These are phyloP conservation scores for Russula brevipes DNA, from an alignment of 768 basidiomycete species.

Conservation along the genomic window DNA sequence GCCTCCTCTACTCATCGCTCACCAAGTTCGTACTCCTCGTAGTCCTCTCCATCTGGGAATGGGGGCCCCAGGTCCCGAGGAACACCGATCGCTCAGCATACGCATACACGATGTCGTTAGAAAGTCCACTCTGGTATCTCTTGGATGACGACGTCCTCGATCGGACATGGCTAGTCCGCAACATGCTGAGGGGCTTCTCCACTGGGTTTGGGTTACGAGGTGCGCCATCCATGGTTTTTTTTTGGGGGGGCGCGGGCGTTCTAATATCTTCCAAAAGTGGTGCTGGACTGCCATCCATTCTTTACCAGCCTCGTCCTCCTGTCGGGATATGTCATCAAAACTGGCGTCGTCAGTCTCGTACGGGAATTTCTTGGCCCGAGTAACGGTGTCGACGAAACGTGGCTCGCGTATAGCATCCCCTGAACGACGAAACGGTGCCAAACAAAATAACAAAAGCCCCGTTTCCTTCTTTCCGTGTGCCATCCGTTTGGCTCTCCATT, in stretches of 20 bases:
- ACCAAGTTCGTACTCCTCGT: background rate
- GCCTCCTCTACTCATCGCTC: conserved; percentile 62
- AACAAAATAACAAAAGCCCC: no score
- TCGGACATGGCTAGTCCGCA: conserved; percentile 79
- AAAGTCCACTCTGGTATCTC: conserved; percentile 43
- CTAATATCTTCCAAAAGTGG: conserved; percentile 45
- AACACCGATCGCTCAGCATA: conserved; percentile 17
- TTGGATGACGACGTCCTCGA: conserved; percentile 72
- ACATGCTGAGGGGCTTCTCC: conserved; percentile 80
- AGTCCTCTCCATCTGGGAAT: conserved; percentile 37
- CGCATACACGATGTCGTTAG: conserved; percentile 29
- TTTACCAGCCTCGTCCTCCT: conserved; percentile 74
- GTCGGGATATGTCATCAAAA: conserved; percentile 68
- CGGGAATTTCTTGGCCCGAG: conserved; percentile 63
- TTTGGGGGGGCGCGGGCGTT: no score
- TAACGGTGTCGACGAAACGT: conserved; percentile 54
- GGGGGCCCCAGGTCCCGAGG: conserved; percentile 36
- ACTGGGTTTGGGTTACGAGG: conserved; percentile 82
- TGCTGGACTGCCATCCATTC: conserved; percentile 67
- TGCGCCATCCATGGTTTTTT: conserved; percentile 30
- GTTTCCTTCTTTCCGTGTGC: no score
- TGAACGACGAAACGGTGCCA: conserved; percentile 23
- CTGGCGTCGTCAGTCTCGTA: conserved; percentile 52
- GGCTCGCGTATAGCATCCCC: conserved; percentile 82
- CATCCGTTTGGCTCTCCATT: no score